Conservation (phyloP, 108 stramenopile genomes). For the Nitzschia inconspicua region DNA sequence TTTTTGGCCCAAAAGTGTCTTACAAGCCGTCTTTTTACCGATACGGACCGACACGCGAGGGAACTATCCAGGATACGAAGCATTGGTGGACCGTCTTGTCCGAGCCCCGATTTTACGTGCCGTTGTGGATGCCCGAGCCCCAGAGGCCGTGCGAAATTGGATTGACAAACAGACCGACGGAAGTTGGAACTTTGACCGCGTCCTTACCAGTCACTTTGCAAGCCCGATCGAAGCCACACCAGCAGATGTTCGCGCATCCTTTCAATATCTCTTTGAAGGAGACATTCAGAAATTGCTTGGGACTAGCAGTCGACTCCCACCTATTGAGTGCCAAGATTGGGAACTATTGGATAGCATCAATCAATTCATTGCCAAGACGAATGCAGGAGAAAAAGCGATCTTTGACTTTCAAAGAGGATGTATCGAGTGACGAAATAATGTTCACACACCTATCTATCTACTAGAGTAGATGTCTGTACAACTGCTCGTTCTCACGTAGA, state of each 20-base stretch:
- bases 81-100: constrained; percentile 35
- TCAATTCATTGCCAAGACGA: constrained; percentile 44
- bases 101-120: constrained; percentile 63
- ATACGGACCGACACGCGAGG: constrained; percentile 11
- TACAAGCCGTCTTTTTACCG: constrained; percentile 64
- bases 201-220: constrained; percentile 62
- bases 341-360: constrained; percentile 48
- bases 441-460: too few relatives aligned
- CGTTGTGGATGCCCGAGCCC: constrained; percentile 56
- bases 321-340: constrained; percentile 61
- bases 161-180: constrained; percentile 24
- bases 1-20: constrained; percentile 56
- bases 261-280: constrained; percentile 27
- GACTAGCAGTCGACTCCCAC: constrained; percentile 25
- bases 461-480: too few relatives aligned
- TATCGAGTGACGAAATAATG: neutral
- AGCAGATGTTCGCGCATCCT: constrained; percentile 26
- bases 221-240: constrained; percentile 49
- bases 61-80: constrained; percentile 54
- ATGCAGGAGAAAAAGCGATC: constrained; percentile 43
- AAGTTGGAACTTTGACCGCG: constrained; percentile 50
- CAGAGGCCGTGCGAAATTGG: constrained; percentile 39
- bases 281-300: neutral
- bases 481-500: too few relatives aligned
- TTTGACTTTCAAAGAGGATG: constrained; percentile 51